These are phyloP conservation scores for Drechslerella coelobrocha DNA, from an alignment of 2,329 filamentous ascomycete genomes.

Conservation along the genomic window DNA sequence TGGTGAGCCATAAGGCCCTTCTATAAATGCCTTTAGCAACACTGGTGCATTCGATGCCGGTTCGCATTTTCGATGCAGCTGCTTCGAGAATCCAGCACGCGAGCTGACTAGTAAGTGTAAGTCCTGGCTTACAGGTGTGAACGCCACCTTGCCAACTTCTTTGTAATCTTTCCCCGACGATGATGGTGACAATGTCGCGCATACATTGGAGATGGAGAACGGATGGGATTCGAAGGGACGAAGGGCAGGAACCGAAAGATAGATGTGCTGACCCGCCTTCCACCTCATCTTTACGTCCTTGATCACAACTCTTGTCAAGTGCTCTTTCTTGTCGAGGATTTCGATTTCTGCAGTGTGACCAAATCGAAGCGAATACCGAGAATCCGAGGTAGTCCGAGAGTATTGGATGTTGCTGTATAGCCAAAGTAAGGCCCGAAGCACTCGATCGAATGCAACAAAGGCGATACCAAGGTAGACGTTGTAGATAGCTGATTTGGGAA, in stretches of 20 bases:
- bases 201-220: conserved; percentile 82
- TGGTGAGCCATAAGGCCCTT: conserved; percentile 97
- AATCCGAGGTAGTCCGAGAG: conserved; percentile 4
- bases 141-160: conserved; percentile 59
- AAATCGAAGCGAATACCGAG: conserved; percentile 24
- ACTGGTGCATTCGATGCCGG: conserved; percentile 46
- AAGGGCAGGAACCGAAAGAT: conserved; percentile 90
- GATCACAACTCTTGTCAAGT: conserved; percentile 37
- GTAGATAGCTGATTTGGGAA: conserved; percentile 67
- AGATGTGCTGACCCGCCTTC: conserved; percentile 93
- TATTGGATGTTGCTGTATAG: conserved; percentile 32
- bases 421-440: conserved; percentile 50
- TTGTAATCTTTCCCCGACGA: conserved; percentile 69
- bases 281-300: conserved; percentile 73
- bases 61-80: conserved; percentile 69
- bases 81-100: conserved; percentile 86
- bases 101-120: conserved; percentile 91
- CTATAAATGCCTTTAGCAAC: conserved; percentile 75
- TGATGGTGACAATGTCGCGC: conserved; percentile 59
- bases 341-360: conserved; percentile 44
- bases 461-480: conserved; percentile 72
- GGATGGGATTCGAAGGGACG: conserved; percentile 91
- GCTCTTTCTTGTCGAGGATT: conserved; percentile 37
- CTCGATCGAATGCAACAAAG: conserved; percentile 69
- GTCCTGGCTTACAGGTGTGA: conserved; percentile 69